These are phyloP conservation scores for Fusarium liriodendri DNA, from an alignment of 2,329 filamentous ascomycete genomes.

Conservation along the genomic window DNA sequence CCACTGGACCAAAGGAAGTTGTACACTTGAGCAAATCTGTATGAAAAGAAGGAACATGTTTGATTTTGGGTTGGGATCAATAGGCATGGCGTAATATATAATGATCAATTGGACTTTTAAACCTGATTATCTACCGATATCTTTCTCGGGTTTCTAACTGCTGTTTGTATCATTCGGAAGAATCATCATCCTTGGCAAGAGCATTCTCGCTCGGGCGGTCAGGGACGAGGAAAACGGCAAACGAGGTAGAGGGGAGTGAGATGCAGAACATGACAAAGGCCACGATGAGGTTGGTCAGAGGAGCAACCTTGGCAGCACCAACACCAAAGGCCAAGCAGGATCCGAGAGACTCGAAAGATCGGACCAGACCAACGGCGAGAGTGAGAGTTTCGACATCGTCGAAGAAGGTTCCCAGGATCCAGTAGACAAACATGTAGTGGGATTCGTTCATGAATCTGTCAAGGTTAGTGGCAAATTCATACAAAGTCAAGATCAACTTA, in stretches of 20 bases:
- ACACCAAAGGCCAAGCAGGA: constrained; percentile 60
- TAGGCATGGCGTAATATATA: not conserved
- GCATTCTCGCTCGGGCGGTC: constrained; percentile 39
- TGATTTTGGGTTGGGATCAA: not conserved
- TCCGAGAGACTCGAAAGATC: constrained; percentile 61
- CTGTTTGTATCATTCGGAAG: not conserved
- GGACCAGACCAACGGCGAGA: constrained; percentile 58
- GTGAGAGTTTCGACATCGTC: constrained; percentile 63
- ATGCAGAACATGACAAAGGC: constrained; percentile 61
- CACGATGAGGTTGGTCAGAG: constrained; percentile 61
- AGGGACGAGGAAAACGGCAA: constrained; percentile 51
- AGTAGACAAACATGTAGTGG: constrained; percentile 64
- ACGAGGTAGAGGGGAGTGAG: constrained; percentile 51
- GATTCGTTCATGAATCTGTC: constrained; percentile 61
- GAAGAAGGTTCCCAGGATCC: constrained; percentile 62
- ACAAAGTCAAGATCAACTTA: constrained; percentile 32
- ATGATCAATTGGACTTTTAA: not conserved
- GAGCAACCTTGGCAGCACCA: constrained; percentile 57
- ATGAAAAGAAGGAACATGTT: not conserved
- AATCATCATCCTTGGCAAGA: constrained; percentile 13
- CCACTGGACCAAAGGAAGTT: not conserved
- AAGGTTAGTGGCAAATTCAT: not conserved
- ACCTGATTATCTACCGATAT: not conserved
- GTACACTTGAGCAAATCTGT: not conserved
- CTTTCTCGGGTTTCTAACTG: not conserved